phyloP scores from a whole-genome alignment of 768 basidiomycete genomes.

The Boletus reticuloceps region DNA sequence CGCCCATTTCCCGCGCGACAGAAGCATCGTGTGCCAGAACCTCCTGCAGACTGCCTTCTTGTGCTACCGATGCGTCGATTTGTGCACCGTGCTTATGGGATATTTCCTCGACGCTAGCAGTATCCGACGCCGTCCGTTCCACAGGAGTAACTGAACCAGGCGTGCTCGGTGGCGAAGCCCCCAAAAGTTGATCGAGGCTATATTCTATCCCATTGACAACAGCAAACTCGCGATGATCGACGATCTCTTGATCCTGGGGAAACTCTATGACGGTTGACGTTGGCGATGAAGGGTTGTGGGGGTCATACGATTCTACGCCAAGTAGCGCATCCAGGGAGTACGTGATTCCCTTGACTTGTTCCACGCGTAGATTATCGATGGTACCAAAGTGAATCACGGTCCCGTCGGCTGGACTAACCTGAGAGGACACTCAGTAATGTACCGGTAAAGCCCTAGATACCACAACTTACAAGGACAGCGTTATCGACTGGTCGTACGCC shows the following conservation, averaged over 20 bases:
- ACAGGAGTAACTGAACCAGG: constrained; percentile 39
- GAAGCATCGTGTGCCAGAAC: constrained; percentile 63
- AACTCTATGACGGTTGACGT: constrained; percentile 41
- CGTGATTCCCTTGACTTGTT: constrained; percentile 97
- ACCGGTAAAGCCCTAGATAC: neutral
- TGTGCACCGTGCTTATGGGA: constrained; percentile 62
- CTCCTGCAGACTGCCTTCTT: constrained; percentile 51
- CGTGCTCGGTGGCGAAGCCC: constrained; percentile 42
- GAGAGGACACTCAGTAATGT: neutral
- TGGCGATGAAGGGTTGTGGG: constrained; percentile 42
- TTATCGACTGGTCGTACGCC: constrained; percentile 80
- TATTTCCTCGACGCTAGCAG: constrained; percentile 22
- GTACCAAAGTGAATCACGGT: constrained; percentile 89
- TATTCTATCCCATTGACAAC: constrained; percentile 97
- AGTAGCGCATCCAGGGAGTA: constrained; percentile 94
- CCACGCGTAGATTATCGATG: constrained; percentile 75
- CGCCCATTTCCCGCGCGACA: constrained; percentile 73
- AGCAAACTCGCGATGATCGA: constrained; percentile 89
- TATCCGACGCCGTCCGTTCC: constrained; percentile 14
- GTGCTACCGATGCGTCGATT: constrained; percentile 73
- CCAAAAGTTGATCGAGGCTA: constrained; percentile 86
- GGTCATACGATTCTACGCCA: constrained; percentile 57
- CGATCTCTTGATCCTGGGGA: constrained; percentile 50
- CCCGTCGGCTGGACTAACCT: constrained; percentile 96
- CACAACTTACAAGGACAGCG: constrained; percentile 59